A percentile compares a stretch with the other conserved stretches of the same genome.
phyloP scores from a whole-genome alignment of 2,329 filamentous ascomycete genomes.

The Corinectria fuckeliana region DNA sequence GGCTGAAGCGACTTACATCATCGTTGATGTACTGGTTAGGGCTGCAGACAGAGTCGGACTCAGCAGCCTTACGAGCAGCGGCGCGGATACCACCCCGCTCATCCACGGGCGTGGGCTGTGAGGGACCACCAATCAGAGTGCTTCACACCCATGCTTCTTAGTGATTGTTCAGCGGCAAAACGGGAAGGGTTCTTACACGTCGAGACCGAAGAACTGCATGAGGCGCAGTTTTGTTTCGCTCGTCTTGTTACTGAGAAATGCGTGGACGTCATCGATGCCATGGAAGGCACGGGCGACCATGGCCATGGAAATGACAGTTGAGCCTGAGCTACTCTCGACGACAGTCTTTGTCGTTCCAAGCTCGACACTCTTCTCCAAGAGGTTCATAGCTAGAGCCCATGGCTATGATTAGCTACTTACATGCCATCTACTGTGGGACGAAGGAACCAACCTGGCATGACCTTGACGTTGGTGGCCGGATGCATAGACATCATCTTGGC shows the following conservation, averaged over 20 bases:
- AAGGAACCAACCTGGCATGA: conserved; percentile 56
- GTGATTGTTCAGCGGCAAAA: not conserved
- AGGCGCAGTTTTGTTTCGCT: conserved; percentile 41
- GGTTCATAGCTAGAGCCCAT: conserved; percentile 46
- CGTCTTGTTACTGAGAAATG: conserved; percentile 59
- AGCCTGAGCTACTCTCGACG: conserved; percentile 67
- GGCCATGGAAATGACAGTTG: conserved; percentile 65
- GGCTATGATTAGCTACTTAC: conserved; percentile 18
- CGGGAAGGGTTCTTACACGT: conserved; percentile 35
- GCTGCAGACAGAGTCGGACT: conserved; percentile 40
- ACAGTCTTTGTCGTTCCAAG: conserved; percentile 57
- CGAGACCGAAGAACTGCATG: conserved; percentile 45
- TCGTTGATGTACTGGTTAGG: conserved; percentile 46
- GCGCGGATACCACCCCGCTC: conserved; percentile 42
- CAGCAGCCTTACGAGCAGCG: conserved; percentile 38
- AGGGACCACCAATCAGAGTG: conserved; percentile 42
- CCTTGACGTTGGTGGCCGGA: conserved; percentile 68
- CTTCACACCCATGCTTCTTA: conserved; percentile 25
- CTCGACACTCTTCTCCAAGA: conserved; percentile 54
- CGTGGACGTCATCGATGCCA: conserved; percentile 49
- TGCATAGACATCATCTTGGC: conserved; percentile 70
- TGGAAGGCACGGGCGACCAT: conserved; percentile 44
- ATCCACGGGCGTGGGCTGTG: conserved; percentile 43
- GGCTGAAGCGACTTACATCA: conserved; percentile 28
- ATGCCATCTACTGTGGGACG: not conserved